Percentiles rank a stretch among this genome's conserved stretches.
Conservation (phyloP, 1,284 basidiomycete genomes). For the Papiliotrema terrestris region DNA sequence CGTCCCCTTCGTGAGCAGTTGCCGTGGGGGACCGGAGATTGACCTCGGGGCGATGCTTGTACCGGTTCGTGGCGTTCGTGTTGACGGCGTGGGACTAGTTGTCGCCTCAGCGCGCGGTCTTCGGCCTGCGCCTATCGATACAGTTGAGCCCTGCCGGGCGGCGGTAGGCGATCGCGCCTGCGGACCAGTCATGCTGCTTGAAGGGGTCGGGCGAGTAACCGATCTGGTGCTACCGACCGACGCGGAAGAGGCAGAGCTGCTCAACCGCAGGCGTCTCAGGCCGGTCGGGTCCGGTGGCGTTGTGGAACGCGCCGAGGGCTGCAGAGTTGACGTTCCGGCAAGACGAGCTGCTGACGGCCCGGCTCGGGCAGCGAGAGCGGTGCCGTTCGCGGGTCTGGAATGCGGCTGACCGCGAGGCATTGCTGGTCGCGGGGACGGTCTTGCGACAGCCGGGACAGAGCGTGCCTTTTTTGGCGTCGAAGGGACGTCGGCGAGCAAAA, state of each 20-base stretch:
- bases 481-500: constrained; percentile 47
- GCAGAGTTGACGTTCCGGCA: background rate
- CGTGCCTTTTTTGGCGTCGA: constrained; percentile 5
- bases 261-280: constrained; percentile 30
- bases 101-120: constrained; percentile 1
- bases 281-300: constrained; percentile 23
- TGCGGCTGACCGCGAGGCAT: too few relatives aligned
- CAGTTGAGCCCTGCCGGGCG: constrained; percentile 18
- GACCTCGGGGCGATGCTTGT: constrained; percentile 2
- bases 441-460: background rate
- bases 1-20: background rate
- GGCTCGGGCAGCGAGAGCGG: background rate
- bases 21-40: constrained; percentile 1
- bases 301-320: constrained; percentile 2
- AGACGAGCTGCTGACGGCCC: background rate
- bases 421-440: background rate
- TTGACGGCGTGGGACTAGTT: constrained; percentile 17
- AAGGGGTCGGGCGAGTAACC: constrained; percentile 1
- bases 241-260: constrained; percentile 27
- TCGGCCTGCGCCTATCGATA: constrained; percentile 17
- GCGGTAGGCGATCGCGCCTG: constrained; percentile 31
- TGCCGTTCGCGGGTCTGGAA: background rate
- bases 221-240: constrained; percentile 16
- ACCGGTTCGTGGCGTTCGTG: constrained; percentile 6
- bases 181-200: constrained; percentile 12